Evolutionary conservation across 306 rosid genomes (phyloP).

Genomic region (Hippophae rhamnoides): DNA sequence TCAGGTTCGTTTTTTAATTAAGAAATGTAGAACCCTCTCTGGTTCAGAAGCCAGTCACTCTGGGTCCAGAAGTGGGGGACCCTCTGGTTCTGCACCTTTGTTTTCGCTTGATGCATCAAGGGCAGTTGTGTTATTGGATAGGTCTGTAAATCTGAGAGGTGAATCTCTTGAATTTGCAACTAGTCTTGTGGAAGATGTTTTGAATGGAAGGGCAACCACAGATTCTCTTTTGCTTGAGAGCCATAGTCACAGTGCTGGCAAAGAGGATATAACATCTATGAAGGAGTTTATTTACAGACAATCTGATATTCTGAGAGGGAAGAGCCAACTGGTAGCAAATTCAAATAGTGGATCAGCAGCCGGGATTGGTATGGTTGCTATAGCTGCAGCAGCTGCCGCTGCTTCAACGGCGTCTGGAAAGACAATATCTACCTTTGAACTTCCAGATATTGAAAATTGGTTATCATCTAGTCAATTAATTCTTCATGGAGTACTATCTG

Average conservation of each 20-base stretch:
- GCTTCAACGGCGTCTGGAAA: constrained; percentile 78
- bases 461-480: constrained; percentile 60
- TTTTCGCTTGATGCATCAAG: constrained; percentile 85
- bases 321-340: constrained; percentile 50
- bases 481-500: constrained; percentile 60
- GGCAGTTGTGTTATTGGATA: constrained; percentile 68
- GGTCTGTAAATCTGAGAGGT: constrained; percentile 42
- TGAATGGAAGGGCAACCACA: constrained; percentile 68
- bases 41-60: constrained; percentile 62
- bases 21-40: constrained; percentile 63
- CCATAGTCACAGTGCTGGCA: constrained; percentile 55
- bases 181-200: constrained; percentile 67
- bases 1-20: constrained; percentile 69
- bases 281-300: constrained; percentile 84
- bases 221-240: constrained; percentile 83
- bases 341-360: constrained; percentile 58
- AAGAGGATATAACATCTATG: constrained; percentile 62
- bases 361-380: constrained; percentile 89
- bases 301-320: constrained; percentile 76
- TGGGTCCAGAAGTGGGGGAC: constrained; percentile 50
- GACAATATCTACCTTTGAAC: constrained; percentile 55
- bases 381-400: constrained; percentile 85
- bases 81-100: constrained; percentile 48
- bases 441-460: constrained; percentile 80
- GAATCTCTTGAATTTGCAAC: constrained; percentile 72